A percentile compares a stretch with the other conserved stretches of the same genome.
phyloP scores from a whole-genome alignment of 139 green algal genomes.

The Microglena sp. region DNA sequence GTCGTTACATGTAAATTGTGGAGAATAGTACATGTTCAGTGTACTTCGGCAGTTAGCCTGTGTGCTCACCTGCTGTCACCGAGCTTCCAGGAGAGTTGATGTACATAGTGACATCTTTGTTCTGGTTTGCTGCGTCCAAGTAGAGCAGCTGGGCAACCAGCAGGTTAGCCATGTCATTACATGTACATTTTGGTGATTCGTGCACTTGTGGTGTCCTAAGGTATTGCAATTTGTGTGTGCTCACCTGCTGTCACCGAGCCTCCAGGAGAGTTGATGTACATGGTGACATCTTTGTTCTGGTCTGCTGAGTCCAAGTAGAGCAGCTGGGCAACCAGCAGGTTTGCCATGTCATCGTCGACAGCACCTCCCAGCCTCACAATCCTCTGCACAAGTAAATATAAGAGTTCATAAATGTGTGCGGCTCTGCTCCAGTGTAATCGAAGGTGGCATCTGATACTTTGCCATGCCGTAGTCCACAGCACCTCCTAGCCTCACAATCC shows the following conservation, averaged over 20 bases:
- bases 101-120: constrained; percentile 95
- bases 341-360: constrained; percentile 99
- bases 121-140: constrained; percentile 74
- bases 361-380: constrained; percentile 92
- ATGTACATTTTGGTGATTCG: too few relatives aligned
- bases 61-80: constrained; percentile 74
- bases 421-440: constrained; percentile 1
- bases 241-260: constrained; percentile 85
- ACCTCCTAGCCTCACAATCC: constrained; percentile 91
- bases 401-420: not conserved
- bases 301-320: constrained; percentile 88
- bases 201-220: too few relatives aligned
- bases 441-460: too few relatives aligned
- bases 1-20: too few relatives aligned
- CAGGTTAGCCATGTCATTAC: too few relatives aligned
- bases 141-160: constrained; percentile 96
- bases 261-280: constrained; percentile 98
- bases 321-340: constrained; percentile 96
- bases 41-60: too few relatives aligned
- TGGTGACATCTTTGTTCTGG: constrained; percentile 81
- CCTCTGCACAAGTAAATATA: constrained; percentile 64
- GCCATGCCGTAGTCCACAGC: constrained; percentile 99
- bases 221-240: too few relatives aligned
- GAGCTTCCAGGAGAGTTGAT: constrained; percentile 96
- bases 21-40: too few relatives aligned